Conservation (phyloP, 2,329 filamentous ascomycete species). For the Fusarium vanettenii region DNA sequence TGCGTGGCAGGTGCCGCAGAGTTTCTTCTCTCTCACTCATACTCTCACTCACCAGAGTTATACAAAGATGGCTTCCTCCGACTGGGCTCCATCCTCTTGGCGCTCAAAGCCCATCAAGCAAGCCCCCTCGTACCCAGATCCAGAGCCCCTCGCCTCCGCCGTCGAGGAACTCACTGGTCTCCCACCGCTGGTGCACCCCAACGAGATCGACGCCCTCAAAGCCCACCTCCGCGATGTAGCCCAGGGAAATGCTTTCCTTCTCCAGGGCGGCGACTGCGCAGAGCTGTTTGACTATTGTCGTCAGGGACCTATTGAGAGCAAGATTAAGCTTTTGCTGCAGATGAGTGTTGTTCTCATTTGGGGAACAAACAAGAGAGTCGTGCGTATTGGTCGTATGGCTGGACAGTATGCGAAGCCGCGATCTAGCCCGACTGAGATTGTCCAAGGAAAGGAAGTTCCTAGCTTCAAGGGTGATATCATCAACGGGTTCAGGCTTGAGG, state of each 20-base stretch:
- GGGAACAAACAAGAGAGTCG: constrained; percentile 83
- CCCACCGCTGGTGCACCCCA: constrained; percentile 82
- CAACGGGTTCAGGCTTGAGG: constrained; percentile 84
- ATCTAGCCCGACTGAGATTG: constrained; percentile 85
- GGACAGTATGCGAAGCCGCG: constrained; percentile 98
- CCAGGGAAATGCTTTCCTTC: constrained; percentile 88
- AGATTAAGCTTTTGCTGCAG: constrained; percentile 95
- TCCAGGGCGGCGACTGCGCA: constrained; percentile 97
- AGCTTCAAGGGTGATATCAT: constrained; percentile 96
- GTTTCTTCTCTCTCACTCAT: not conserved
- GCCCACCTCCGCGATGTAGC: constrained; percentile 86
- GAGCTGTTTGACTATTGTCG: constrained; percentile 98
- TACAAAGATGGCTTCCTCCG: constrained; percentile 47
- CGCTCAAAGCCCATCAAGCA: constrained; percentile 83
- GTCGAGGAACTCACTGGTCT: constrained; percentile 73
- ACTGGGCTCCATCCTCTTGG: constrained; percentile 77
- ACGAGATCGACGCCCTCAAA: constrained; percentile 84
- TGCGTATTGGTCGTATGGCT: constrained; percentile 95
- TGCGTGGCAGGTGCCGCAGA: constrained; percentile 5
- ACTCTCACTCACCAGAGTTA: constrained; percentile 1
- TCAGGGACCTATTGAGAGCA: constrained; percentile 88
- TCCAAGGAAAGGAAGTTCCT: constrained; percentile 83
- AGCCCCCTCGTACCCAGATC: constrained; percentile 75
- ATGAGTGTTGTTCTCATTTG: constrained; percentile 97
- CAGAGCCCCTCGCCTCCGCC: constrained; percentile 67